Base-by-base conservation (phyloP, 805 yeast species). In the Saccharomyces eubayanus region DNA sequence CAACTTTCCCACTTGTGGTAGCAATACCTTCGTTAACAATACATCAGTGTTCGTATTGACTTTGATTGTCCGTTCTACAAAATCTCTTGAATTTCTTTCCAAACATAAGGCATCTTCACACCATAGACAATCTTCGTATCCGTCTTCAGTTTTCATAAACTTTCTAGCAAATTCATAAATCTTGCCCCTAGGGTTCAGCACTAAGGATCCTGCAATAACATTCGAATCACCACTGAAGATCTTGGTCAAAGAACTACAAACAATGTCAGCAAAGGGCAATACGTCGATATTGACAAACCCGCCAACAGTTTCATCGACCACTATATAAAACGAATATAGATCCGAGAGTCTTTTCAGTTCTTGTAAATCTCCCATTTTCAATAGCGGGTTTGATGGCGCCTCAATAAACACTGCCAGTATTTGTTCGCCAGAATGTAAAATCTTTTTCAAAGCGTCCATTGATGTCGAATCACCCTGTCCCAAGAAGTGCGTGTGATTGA, bases 291-390 rank as follows among this genome's bases (percentile, higher is more conserved):
- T 94, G 56, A 87, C 77, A 64, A 89, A 85, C 63, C 94, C 94
- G 14, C 97, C 97, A 24, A 91, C 87, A 0, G 98, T 94, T 66
- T 94, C 99, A 71, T 94, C 99, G 43, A 94, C 85, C 16, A 88
- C 87, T 31, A 94, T 82, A 14, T 84, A 83, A 70, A 94, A 94
- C 1, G 79, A 77, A 71, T 78, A 87, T 60, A 84, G 75, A 55
- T 81, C 81, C 3, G 96, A 83, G 52, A 94, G 75, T 52, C 76
- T 66, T 53, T 85, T 78, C 55, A 90, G 79, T 60, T 83, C 79
- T 46, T 67, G 67, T 63, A 94, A 72, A 66, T 95, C 81, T 1
- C 97, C 96, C 47, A 96, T 86, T 64, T 83, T 86, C 57, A 95
- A 74, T 56, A 91, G 73, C n/a, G 98, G 98, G 68, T 91, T 91